Evolutionary conservation across 2,329 filamentous ascomycete species (phyloP), one percentile per base, ranked within the genome.

Genomic region (Aspergillus pseudotamarii): DNA sequence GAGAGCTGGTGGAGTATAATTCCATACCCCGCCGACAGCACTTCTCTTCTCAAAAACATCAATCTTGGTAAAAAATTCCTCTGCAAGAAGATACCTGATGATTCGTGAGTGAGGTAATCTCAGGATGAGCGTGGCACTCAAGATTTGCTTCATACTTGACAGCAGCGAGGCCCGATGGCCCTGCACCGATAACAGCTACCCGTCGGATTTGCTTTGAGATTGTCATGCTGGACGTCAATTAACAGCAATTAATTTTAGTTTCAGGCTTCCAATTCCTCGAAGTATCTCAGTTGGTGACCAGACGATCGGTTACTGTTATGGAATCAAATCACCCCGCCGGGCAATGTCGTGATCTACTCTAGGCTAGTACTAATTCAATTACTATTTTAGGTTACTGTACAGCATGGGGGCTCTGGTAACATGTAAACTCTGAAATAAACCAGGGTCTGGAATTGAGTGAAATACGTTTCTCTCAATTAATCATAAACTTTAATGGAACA

Each of bases 21-120:
- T 90, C 94, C 94, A 98, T 11, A 95, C 87, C 2, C 95, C 94
- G 62, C 93, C 94, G 8, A 91, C 86, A 55, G 87, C 84, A 51
- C 84, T 81, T 68, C 93, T 89, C 77, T 97, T 92, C 78, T 98
- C 95, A 72, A 91, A 96, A 45, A 97, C 78, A 64, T 89, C 86
- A 64, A 98, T 89, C 34, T 82, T 85, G 14, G 88, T 80, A 72
- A 95, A 95, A 1, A 75, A 82, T 72, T 83, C 90, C 70, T 91
- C 93, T 0, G 90, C 92, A 12, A 86, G 75, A 21, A 97, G 83
- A 72, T 94, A 94, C 68, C 85, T 87, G 60, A 43, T 11, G 16
- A 28, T 8, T 43, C 26, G 65, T 77, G n/a, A 75, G 71, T 54
- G 16, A 63, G n/a, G 28, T 57, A 41, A 23, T 10, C 46, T 26